These are phyloP conservation scores for Phylloporus sp. DNA, from an alignment of 1,284 basidiomycete species.

Conservation along the genomic window DNA sequence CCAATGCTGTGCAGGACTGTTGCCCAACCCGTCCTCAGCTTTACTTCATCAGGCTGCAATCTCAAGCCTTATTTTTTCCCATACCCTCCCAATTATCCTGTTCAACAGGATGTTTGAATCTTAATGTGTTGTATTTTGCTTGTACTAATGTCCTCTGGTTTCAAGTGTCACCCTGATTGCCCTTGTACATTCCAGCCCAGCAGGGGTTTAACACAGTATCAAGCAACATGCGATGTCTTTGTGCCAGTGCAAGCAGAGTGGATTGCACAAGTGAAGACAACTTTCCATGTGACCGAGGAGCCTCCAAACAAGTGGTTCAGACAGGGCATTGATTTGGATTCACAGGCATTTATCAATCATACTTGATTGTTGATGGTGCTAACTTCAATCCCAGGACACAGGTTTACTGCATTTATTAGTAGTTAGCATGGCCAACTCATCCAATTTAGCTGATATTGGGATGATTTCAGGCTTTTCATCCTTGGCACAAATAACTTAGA, in stretches of 20 bases:
- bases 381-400: neutral
- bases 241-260: neutral
- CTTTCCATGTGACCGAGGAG: neutral
- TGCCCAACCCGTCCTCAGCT: too few species aligned
- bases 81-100: too few species aligned
- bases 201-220: neutral
- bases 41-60: too few species aligned
- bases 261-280: neutral
- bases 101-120: too few species aligned
- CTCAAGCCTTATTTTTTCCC: too few species aligned
- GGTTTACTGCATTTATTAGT: neutral
- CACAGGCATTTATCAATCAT: neutral
- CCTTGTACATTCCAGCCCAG: neutral
- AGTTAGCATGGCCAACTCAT: neutral
- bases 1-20: too few species aligned
- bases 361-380: neutral
- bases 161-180: neutral
- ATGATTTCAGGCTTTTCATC: neutral
- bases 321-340: neutral
- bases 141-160: neutral
- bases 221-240: neutral
- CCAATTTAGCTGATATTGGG: neutral
- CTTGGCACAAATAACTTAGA: too few species aligned
- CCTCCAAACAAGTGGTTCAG: neutral
- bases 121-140: neutral